These are phyloP conservation scores for Chaetomidium leptoderma DNA, from an alignment of 495 filamentous ascomycete species.

Conservation along the genomic window DNA sequence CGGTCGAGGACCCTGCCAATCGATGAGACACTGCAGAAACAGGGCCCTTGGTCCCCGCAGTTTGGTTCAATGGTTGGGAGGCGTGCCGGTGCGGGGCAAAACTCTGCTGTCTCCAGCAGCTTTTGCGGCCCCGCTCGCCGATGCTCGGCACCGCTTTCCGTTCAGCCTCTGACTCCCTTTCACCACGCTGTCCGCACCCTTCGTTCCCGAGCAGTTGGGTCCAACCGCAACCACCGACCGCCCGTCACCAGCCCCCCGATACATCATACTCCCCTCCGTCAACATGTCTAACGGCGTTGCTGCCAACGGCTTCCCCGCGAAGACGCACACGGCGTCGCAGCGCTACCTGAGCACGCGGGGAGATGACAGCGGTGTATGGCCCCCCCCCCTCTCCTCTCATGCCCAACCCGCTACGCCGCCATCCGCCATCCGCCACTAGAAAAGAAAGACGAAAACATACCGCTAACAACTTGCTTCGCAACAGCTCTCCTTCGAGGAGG, in stretches of 20 bases:
- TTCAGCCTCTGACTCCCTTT: constrained; percentile 7
- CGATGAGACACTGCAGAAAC: constrained; percentile 1
- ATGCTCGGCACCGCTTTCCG: constrained; percentile 17
- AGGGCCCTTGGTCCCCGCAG: not conserved
- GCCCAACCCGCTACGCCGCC: not conserved
- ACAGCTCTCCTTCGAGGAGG: constrained; percentile 84
- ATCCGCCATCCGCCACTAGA: too few species aligned
- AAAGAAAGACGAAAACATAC: not conserved
- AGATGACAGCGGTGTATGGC: constrained; percentile 71
- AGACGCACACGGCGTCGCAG: constrained; percentile 61
- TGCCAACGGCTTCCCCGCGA: constrained; percentile 20
- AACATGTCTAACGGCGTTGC: constrained; percentile 28
- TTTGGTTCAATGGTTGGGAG: constrained; percentile 2
- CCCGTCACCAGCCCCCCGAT: not conserved
- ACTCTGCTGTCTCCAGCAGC: constrained; percentile 12
- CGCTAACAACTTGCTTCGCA: constrained; percentile 5
- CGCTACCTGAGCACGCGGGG: constrained; percentile 78
- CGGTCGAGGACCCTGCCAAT: not conserved
- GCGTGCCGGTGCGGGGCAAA: constrained; percentile 21
- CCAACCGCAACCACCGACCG: not conserved
- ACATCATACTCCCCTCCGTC: not conserved
- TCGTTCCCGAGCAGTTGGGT: constrained; percentile 5
- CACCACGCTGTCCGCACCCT: not conserved
- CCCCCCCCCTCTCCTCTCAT: constrained; percentile 12
- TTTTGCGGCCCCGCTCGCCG: constrained; percentile 19